These are phyloP conservation scores for Apiotrichum gracile DNA, from an alignment of 1,284 basidiomycete species.

Conservation along the genomic window DNA sequence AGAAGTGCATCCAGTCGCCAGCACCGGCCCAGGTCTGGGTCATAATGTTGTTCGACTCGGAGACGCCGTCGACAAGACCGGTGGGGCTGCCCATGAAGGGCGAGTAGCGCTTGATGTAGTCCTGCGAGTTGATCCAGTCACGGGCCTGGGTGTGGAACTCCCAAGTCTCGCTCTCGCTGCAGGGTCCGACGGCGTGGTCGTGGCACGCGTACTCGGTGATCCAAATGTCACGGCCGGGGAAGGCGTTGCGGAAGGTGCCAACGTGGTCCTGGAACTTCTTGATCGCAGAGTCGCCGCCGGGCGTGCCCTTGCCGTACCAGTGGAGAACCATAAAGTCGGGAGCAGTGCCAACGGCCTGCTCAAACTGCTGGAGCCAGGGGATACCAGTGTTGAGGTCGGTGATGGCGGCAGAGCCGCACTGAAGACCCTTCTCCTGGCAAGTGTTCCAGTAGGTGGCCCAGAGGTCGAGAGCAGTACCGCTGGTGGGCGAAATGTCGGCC, in stretches of 20 bases:
- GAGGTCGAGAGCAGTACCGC: constrained; percentile 29
- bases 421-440: constrained; percentile 18
- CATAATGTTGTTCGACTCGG: background rate
- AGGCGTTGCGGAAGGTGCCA: constrained; percentile 36
- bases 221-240: constrained; percentile 32
- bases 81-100: constrained; percentile 53
- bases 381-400: constrained; percentile 5
- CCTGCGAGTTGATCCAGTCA: constrained; percentile 55
- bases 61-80: background rate
- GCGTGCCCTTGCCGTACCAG: constrained; percentile 37
- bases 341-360: constrained; percentile 38
- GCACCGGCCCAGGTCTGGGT: no score
- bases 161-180: constrained; percentile 49
- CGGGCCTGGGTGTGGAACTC: constrained; percentile 57
- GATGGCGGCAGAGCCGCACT: constrained; percentile 48
- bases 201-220: constrained; percentile 50
- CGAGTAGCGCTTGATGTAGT: constrained; percentile 58
- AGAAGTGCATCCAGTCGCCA: background rate
- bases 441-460: constrained; percentile 61
- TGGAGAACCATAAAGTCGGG: constrained; percentile 42
- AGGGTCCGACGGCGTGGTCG: constrained; percentile 57
- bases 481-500: constrained; percentile 52
- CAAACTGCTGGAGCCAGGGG: constrained; percentile 59
- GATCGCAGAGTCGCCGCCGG: background rate
- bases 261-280: constrained; percentile 43